A percentile compares a stretch with the other conserved stretches of the same genome.
phyloP scores from a whole-genome alignment of 495 filamentous ascomycete genomes.

The Annulohypoxylon stygium region DNA sequence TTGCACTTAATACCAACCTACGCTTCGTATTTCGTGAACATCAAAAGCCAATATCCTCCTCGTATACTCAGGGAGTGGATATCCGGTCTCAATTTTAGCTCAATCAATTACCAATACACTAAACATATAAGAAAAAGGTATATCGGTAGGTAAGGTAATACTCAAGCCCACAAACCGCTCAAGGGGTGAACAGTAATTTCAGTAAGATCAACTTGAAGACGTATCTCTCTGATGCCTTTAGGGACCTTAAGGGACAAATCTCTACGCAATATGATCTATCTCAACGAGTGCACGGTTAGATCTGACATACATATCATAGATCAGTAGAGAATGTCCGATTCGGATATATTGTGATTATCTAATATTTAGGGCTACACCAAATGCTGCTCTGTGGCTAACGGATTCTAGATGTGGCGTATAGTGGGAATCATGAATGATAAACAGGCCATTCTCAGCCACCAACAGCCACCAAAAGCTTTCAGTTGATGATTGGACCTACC shows the following conservation, averaged over 20 bases:
- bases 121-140: neutral
- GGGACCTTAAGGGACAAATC: too few relatives aligned
- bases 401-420: conserved; percentile 21
- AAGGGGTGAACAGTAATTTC: neutral
- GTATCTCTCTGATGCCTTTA: too few relatives aligned
- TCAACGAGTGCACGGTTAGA: neutral
- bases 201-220: neutral
- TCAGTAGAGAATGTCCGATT: neutral
- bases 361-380: neutral
- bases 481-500: conserved; percentile 13
- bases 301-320: neutral
- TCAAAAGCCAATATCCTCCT: neutral
- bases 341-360: conserved; percentile 4
- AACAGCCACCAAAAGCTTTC: neutral
- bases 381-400: neutral
- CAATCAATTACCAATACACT: neutral
- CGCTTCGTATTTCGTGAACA: neutral
- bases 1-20: neutral
- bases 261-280: too few relatives aligned
- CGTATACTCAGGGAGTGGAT: neutral
- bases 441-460: conserved; percentile 6
- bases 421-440: neutral
- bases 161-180: neutral
- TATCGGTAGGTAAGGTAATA: neutral
- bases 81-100: neutral